phyloP scores from a whole-genome alignment of 2,329 filamentous ascomycete species.

The Epichloe typhina region DNA sequence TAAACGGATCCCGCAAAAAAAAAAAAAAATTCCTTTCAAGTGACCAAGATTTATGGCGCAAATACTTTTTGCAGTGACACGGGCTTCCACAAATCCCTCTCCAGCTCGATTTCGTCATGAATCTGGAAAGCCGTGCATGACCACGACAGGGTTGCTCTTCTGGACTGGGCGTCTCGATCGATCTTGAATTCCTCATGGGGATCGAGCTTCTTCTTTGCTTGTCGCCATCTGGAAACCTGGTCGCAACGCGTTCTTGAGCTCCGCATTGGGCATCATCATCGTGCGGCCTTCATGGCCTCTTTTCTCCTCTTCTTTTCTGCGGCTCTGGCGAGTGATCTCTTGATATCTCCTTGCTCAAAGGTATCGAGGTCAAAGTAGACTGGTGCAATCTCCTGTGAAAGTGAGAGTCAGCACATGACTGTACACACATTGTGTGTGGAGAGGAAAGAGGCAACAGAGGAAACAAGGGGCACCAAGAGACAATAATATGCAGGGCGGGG shows the following conservation, averaged over 20 bases:
- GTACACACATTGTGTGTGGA: not conserved
- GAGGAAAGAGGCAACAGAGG: not conserved
- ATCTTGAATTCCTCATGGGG: not conserved
- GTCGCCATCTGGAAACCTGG: not conserved
- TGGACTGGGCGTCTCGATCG: not conserved
- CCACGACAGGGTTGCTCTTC: not conserved
- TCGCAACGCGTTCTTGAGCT: not conserved
- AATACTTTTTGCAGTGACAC: no score
- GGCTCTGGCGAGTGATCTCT: constrained; percentile 47
- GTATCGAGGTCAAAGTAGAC: constrained; percentile 77
- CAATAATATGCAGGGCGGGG: not conserved
- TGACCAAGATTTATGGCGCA: no score
- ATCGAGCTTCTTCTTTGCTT: not conserved
- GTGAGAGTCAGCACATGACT: not conserved
- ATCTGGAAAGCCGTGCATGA: not conserved
- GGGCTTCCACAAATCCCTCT: no score
- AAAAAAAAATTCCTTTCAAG: not conserved
- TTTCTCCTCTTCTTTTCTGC: constrained; percentile 48
- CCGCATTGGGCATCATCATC: constrained; percentile 15
- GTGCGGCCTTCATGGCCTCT: constrained; percentile 39
- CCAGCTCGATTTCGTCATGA: not conserved
- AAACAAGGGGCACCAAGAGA: not conserved
- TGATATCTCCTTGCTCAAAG: constrained; percentile 80
- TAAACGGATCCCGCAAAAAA: not conserved
- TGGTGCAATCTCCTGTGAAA: constrained; percentile 76